Conservation (phyloP, 345 rosid species). For the Jatropha curcas region DNA sequence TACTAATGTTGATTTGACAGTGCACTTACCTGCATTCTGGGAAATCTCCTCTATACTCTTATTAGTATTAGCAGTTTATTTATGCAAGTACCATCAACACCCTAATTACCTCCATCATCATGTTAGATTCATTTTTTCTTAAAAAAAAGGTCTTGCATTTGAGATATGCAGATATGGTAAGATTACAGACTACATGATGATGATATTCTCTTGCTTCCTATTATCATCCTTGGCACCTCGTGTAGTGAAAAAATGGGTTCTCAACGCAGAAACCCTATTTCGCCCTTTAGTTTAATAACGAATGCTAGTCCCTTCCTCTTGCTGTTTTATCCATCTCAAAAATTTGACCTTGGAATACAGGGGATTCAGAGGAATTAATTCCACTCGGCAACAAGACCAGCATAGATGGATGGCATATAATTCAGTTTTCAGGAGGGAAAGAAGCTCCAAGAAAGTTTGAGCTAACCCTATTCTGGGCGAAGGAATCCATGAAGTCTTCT, state of each 20-base stretch:
- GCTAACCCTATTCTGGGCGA: constrained; percentile 51
- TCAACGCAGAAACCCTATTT: background rate
- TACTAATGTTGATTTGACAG: too few species aligned
- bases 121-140: too few species aligned
- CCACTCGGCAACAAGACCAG: constrained; percentile 51
- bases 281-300: too few species aligned
- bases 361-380: constrained; percentile 50
- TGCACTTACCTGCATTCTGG: too few species aligned
- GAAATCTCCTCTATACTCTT: too few species aligned
- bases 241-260: background rate
- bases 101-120: too few species aligned
- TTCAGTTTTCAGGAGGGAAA: constrained; percentile 86
- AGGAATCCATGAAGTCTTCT: constrained; percentile 25
- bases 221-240: background rate
- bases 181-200: too few species aligned
- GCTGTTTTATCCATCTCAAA: background rate
- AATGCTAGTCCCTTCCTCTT: background rate
- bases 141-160: too few species aligned
- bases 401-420: constrained; percentile 70
- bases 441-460: constrained; percentile 58
- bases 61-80: too few species aligned
- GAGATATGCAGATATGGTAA: too few species aligned
- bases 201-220: background rate
- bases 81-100: too few species aligned
- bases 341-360: constrained; percentile 32